Percentiles rank a stretch among this genome's conserved stretches.
phyloP scores from a whole-genome alignment of 768 basidiomycete genomes.

The Punctularia strigosozonata region DNA sequence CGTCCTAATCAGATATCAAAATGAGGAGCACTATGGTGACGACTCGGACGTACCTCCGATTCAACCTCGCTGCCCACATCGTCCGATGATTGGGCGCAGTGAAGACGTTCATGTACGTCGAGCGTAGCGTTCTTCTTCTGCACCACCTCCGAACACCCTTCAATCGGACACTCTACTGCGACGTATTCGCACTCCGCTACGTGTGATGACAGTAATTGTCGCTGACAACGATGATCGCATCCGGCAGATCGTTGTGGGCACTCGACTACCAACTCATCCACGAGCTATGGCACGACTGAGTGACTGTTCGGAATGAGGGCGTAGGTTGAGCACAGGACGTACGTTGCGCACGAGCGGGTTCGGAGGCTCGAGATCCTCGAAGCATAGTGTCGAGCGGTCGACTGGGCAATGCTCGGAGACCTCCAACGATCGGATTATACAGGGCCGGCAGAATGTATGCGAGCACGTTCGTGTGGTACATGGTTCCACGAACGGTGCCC shows the following conservation, averaged over 20 bases:
- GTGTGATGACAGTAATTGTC: slow-evolving; percentile 55
- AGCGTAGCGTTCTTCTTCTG: no score
- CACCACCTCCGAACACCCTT: no score
- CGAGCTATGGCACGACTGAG: slow-evolving; percentile 36
- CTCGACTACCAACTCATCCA: slow-evolving; percentile 70
- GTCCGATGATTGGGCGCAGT: no score
- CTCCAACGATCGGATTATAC: slow-evolving; percentile 58
- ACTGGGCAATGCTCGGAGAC: slow-evolving; percentile 73
- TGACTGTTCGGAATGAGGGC: not conserved
- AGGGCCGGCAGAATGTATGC: slow-evolving; percentile 82
- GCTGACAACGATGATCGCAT: slow-evolving; percentile 51
- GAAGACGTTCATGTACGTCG: no score
- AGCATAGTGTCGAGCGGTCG: slow-evolving; percentile 56
- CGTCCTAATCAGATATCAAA: no score
- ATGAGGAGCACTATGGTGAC: no score
- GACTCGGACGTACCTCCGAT: no score
- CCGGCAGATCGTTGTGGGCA: slow-evolving; percentile 52
- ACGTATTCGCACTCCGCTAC: slow-evolving; percentile 52
- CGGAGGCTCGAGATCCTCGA: slow-evolving; percentile 53
- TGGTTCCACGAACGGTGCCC: slow-evolving; percentile 68
- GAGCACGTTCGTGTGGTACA: slow-evolving; percentile 62
- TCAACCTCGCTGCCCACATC: no score
- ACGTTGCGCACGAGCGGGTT: slow-evolving; percentile 70
- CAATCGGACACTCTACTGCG: slow-evolving; percentile 37
- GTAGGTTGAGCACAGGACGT: slow-evolving; percentile 18